These are phyloP conservation scores for Collybia mongolica DNA, from an alignment of 768 basidiomycete genomes.

Conservation along the genomic window DNA sequence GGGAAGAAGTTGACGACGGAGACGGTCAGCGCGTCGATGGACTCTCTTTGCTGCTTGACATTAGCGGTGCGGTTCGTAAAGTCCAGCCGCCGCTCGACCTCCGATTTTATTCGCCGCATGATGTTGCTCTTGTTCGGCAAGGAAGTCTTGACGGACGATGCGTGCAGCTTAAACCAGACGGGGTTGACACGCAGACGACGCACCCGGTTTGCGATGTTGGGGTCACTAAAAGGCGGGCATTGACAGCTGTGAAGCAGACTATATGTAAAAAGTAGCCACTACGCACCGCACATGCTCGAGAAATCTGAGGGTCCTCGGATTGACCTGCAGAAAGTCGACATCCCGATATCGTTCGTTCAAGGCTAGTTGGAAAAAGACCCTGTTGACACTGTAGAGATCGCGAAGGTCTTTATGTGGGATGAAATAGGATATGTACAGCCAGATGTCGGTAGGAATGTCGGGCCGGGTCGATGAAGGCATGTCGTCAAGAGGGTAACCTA, in stretches of 20 bases:
- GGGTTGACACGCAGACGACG: constrained; percentile 14
- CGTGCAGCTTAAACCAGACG: constrained; percentile 11
- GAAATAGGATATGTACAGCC: constrained; percentile 17
- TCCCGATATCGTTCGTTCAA: constrained; percentile 17
- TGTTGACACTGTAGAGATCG: constrained; percentile 18
- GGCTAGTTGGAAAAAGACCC: constrained; percentile 15
- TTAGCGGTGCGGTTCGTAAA: neutral
- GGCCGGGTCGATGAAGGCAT: no score
- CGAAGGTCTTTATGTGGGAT: constrained; percentile 13
- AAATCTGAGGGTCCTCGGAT: constrained; percentile 5
- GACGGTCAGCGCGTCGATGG: constrained; percentile 6
- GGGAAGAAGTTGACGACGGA: constrained; percentile 5
- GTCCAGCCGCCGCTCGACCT: neutral
- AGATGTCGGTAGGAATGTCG: constrained; percentile 17
- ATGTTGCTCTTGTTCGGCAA: constrained; percentile 1
- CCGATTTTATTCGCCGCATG: neutral
- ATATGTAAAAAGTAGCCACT: neutral
- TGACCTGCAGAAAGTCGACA: constrained; percentile 2
- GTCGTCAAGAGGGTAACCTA: no score
- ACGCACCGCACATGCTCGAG: constrained; percentile 13
- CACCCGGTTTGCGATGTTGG: constrained; percentile 9
- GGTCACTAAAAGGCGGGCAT: constrained; percentile 2
- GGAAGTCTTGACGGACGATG: constrained; percentile 1
- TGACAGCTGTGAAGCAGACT: neutral
- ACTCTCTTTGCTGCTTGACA: neutral